Percentiles rank a stretch among this genome's conserved stretches.
These are phyloP conservation scores for Talaromyces islandicus DNA, from an alignment of 2,329 filamentous ascomycete genomes.

Conservation along the genomic window DNA sequence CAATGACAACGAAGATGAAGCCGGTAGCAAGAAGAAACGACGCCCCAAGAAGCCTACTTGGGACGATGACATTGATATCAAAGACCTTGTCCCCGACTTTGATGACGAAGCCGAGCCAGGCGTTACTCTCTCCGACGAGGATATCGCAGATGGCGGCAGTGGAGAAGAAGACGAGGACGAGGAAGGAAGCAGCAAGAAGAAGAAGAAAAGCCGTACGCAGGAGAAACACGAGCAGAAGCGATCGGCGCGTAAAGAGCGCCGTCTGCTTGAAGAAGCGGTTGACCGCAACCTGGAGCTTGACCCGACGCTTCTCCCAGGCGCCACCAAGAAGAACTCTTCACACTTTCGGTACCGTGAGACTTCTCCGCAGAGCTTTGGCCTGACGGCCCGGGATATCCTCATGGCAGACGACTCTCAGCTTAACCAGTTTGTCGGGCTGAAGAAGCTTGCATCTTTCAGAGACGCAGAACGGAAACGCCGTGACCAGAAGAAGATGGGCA, in stretches of 20 bases:
- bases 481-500: conserved; percentile 81
- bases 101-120: conserved; percentile 58
- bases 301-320: conserved; percentile 52
- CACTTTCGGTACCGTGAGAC: conserved; percentile 91
- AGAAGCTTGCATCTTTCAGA: conserved; percentile 88
- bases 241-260: conserved; percentile 70
- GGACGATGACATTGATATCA: conserved; percentile 97
- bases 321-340: conserved; percentile 46
- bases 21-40: conserved; percentile 51
- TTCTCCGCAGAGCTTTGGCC: conserved; percentile 80
- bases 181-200: conserved; percentile 41
- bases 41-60: conserved; percentile 77
- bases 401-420: conserved; percentile 79
- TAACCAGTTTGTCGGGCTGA: conserved; percentile 86
- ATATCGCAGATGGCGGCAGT: conserved; percentile 37
- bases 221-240: conserved; percentile 58
- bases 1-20: conserved; percentile 19
- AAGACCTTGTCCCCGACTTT: conserved; percentile 82
- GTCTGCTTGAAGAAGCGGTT: conserved; percentile 78
- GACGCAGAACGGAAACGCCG: conserved; percentile 83
- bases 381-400: conserved; percentile 85
- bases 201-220: conserved; percentile 41
- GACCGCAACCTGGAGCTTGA: conserved; percentile 75
- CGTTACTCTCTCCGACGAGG: conserved; percentile 52
- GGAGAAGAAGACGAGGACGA: conserved; percentile 32